These are phyloP conservation scores for Phascolomyces articulosus DNA, from an alignment of 371 early-diverging fungal genomes.

Conservation along the genomic window DNA sequence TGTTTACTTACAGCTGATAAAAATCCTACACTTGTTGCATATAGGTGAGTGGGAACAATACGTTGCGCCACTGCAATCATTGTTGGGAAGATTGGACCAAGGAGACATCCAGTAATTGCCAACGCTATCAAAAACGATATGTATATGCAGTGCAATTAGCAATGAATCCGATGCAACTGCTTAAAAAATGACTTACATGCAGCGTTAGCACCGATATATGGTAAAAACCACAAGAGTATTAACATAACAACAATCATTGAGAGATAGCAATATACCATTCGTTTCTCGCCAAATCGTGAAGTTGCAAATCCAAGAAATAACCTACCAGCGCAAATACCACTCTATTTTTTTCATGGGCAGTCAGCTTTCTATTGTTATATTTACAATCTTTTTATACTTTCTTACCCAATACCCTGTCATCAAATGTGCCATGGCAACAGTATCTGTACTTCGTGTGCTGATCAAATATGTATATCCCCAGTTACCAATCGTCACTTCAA, in stretches of 20 bases:
- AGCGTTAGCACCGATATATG: slow-evolving; percentile 21
- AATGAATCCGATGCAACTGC: not conserved
- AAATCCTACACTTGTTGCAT: slow-evolving; percentile 26
- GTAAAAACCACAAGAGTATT: slow-evolving; percentile 21
- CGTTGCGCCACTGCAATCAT: slow-evolving; percentile 25
- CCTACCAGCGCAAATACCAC: slow-evolving; percentile 28
- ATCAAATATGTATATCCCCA: slow-evolving; percentile 34
- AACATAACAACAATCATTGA: slow-evolving; percentile 19
- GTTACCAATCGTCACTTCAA: slow-evolving; percentile 31
- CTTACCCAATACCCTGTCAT: slow-evolving; percentile 24
- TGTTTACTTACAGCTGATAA: slow-evolving; percentile 25
- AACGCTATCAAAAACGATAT: slow-evolving; percentile 7
- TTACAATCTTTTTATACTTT: not conserved
- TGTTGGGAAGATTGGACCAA: slow-evolving; percentile 36
- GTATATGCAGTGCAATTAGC: not conserved
- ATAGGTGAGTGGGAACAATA: slow-evolving; percentile 18
- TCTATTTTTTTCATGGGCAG: slow-evolving; percentile 9
- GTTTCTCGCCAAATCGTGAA: slow-evolving; percentile 28
- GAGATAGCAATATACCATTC: slow-evolving; percentile 27
- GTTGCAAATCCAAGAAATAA: slow-evolving; percentile 28
- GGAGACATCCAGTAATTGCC: slow-evolving; percentile 20
- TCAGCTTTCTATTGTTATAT: not conserved
- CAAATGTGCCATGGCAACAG: slow-evolving; percentile 25
- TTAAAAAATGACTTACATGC: slow-evolving; percentile 7
- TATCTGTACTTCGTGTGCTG: slow-evolving; percentile 20